These are phyloP conservation scores for Polytolypa hystricis DNA, from an alignment of 2,329 filamentous ascomycete species.

Conservation along the genomic window DNA sequence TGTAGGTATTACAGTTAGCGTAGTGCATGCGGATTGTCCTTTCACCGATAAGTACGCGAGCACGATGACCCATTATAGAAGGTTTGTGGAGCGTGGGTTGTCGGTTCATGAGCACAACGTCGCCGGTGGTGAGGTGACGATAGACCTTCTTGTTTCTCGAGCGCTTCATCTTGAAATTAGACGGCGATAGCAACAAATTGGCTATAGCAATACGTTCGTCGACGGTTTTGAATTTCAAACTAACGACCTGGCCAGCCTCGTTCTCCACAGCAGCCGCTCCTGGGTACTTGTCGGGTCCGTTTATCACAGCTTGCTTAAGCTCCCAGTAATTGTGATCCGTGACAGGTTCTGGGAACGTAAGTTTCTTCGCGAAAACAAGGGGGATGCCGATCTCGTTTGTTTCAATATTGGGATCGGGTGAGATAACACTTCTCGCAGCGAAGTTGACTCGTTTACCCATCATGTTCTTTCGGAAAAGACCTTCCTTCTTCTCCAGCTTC, in stretches of 20 bases:
- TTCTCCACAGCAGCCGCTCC: slow-evolving; percentile 92
- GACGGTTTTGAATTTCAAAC: slow-evolving; percentile 70
- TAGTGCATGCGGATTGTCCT: slow-evolving; percentile 99
- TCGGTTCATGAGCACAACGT: slow-evolving; percentile 97
- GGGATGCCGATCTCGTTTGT: slow-evolving; percentile 98
- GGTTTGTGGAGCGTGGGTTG: slow-evolving; percentile 97
- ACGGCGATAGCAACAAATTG: slow-evolving; percentile 83
- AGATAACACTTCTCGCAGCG: slow-evolving; percentile 93
- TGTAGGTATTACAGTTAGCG: slow-evolving; percentile 98
- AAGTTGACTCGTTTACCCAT: slow-evolving; percentile 99
- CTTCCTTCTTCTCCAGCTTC: slow-evolving; percentile 95
- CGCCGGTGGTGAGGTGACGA: slow-evolving; percentile 88
- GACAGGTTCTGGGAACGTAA: slow-evolving; percentile 94
- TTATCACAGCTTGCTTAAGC: slow-evolving; percentile 90
- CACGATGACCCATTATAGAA: slow-evolving; percentile 96
- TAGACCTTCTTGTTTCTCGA: slow-evolving; percentile 91
- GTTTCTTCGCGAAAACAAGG: slow-evolving; percentile 90
- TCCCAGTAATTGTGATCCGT: slow-evolving; percentile 96
- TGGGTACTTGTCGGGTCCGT: slow-evolving; percentile 86
- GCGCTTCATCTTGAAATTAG: slow-evolving; percentile 60
- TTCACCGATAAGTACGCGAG: slow-evolving; percentile 81
- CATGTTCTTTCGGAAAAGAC: slow-evolving; percentile 98
- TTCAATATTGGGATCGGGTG: slow-evolving; percentile 95
- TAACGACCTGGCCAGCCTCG: slow-evolving; percentile 84
- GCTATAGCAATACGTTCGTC: slow-evolving; percentile 84